A percentile compares a stretch with the other conserved stretches of the same genome.
phyloP scores from a whole-genome alignment of 78 protist genomes.

The Capsaspora owczarzaki region DNA sequence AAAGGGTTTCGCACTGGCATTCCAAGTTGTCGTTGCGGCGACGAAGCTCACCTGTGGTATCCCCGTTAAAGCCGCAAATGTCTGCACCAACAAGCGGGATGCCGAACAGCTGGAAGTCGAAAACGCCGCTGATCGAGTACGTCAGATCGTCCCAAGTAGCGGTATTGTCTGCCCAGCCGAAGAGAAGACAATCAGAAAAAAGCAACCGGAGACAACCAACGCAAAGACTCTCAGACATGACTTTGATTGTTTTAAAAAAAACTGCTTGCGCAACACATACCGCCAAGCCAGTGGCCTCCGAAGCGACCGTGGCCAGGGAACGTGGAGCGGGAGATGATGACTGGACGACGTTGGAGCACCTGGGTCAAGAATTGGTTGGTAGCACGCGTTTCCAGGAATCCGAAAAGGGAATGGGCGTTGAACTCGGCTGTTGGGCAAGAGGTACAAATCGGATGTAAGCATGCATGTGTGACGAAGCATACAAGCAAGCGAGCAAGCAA shows the following conservation, averaged over 20 bases:
- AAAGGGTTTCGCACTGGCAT: too few relatives aligned
- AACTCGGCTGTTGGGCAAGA: not conserved
- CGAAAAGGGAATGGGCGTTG: slow-evolving; percentile 51
- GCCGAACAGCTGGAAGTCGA: slow-evolving; percentile 64
- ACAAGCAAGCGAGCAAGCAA: not conserved
- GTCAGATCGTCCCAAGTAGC: slow-evolving; percentile 32
- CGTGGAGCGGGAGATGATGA: slow-evolving; percentile 63
- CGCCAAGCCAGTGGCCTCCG: slow-evolving; percentile 64
- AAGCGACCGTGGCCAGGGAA: slow-evolving; percentile 63
- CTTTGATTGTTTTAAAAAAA: not conserved
- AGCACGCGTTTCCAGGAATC: slow-evolving; percentile 45
- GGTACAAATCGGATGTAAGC: too few relatives aligned
- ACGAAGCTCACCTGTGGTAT: not conserved
- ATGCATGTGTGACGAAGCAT: not conserved
- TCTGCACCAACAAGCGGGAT: slow-evolving; percentile 84
- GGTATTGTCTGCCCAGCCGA: slow-evolving; percentile 33
- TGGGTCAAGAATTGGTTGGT: slow-evolving; percentile 17
- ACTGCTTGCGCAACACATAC: too few relatives aligned
- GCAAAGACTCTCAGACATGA: not conserved
- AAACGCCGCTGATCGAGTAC: slow-evolving; percentile 62
- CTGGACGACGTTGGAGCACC: slow-evolving; percentile 51
- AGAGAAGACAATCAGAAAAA: not conserved
- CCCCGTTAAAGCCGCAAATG: slow-evolving; percentile 75
- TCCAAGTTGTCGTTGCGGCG: too few relatives aligned
- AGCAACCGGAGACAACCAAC: not conserved